phyloP scores from a whole-genome alignment of 345 rosid genomes.

The Carallia pectinifolia region DNA sequence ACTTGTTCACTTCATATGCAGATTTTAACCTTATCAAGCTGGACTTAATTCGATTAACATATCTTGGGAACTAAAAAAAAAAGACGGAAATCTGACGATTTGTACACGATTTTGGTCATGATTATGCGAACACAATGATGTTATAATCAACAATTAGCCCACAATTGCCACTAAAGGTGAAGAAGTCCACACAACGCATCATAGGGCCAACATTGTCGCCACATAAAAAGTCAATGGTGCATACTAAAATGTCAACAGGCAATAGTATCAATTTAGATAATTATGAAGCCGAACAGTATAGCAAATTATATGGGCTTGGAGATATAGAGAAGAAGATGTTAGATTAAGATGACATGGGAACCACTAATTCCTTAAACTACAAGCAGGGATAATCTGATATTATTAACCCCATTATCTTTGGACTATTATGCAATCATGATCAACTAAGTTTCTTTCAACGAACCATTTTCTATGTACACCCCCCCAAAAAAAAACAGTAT shows the following conservation, averaged over 20 bases:
- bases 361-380: background rate
- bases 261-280: constrained; percentile 17
- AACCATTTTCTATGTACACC: too few species aligned
- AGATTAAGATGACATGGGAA: background rate
- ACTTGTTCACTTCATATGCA: too few species aligned
- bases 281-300: constrained; percentile 23
- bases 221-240: constrained; percentile 8
- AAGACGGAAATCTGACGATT: background rate
- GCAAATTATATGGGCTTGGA: background rate
- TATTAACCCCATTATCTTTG: background rate
- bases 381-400: too few species aligned
- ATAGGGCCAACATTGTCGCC: constrained; percentile 7
- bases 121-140: constrained; percentile 22
- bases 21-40: too few species aligned
- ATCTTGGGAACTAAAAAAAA: too few species aligned
- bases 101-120: constrained; percentile 11
- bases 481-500: too few species aligned
- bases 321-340: background rate
- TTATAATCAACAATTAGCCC: constrained; percentile 10
- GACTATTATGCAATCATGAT: background rate
- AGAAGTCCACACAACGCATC: background rate
- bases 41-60: too few species aligned
- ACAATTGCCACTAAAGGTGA: constrained; percentile 14
- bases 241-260: constrained; percentile 15
- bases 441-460: too few species aligned